These are phyloP conservation scores for Neurospora intermedia DNA, from an alignment of 495 filamentous ascomycete species.

Conservation along the genomic window DNA sequence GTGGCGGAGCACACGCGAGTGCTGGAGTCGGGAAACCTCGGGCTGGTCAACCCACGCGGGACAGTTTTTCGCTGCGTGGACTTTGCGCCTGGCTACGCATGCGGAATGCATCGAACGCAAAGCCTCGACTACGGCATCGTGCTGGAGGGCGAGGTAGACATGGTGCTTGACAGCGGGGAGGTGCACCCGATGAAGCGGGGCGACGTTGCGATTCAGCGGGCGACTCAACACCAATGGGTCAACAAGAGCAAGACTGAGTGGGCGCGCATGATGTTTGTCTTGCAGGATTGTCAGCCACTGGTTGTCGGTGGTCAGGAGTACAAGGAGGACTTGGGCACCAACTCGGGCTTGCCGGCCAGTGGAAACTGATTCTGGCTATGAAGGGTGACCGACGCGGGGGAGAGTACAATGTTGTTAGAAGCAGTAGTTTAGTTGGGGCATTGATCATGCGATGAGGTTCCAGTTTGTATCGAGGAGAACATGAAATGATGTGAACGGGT, in stretches of 20 bases:
- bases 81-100: slow-evolving; percentile 42
- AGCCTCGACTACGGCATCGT: slow-evolving; percentile 69
- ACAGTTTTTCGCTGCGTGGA: slow-evolving; percentile 52
- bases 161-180: slow-evolving; percentile 52
- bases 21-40: slow-evolving; percentile 26
- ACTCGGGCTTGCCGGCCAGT: slow-evolving; percentile 25
- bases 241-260: slow-evolving; percentile 45
- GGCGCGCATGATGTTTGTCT: slow-evolving; percentile 48
- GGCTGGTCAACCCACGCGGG: slow-evolving; percentile 37
- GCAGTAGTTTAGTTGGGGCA: not conserved
- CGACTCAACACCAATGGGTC: slow-evolving; percentile 57
- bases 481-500: not conserved
- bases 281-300: slow-evolving; percentile 39
- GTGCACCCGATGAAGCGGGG: slow-evolving; percentile 44
- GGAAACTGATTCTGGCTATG: slow-evolving; percentile 16
- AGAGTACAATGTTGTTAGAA: not conserved
- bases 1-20: slow-evolving; percentile 27
- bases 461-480: not conserved
- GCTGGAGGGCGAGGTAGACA: slow-evolving; percentile 60
- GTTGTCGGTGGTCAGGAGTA: slow-evolving; percentile 31
- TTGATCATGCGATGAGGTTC: not conserved
- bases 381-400: not conserved
- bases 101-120: slow-evolving; percentile 60
- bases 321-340: slow-evolving; percentile 34
- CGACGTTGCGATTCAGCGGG: slow-evolving; percentile 55